phyloP scores from a whole-genome alignment of 805 yeast species.

The Barnettozyma pratensis region DNA sequence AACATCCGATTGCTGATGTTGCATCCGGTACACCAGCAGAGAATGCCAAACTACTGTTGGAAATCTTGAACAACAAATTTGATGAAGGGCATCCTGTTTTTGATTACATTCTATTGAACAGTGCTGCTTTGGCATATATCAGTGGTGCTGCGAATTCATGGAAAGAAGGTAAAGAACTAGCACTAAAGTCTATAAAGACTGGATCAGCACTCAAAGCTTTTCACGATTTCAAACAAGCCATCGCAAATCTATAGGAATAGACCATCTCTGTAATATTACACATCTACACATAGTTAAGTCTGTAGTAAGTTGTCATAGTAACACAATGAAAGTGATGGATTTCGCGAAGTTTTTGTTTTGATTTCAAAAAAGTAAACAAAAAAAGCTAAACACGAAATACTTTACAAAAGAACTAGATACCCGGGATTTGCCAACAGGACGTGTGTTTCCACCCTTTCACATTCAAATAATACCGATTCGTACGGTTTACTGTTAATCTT shows the following conservation, averaged over 20 bases:
- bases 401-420: too few species aligned
- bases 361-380: conserved; percentile 9
- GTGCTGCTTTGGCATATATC: conserved; percentile 81
- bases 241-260: neutral
- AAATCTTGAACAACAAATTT: conserved; percentile 39
- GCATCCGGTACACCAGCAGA: conserved; percentile 82
- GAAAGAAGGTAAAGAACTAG: conserved; percentile 73
- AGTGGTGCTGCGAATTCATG: conserved; percentile 64
- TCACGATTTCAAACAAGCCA: conserved; percentile 42
- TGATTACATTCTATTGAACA: conserved; percentile 87
- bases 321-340: neutral
- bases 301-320: neutral
- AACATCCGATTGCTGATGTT: conserved; percentile 64
- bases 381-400: neutral
- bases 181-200: conserved; percentile 57
- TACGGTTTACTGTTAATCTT: too few species aligned
- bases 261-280: too few species aligned
- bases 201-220: conserved; percentile 67
- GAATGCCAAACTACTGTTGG: conserved; percentile 58
- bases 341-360: neutral
- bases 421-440: too few species aligned
- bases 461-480: too few species aligned
- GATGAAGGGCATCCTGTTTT: conserved; percentile 57
- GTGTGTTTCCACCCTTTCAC: too few species aligned
- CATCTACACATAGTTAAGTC: too few species aligned